These are phyloP conservation scores for Pichia phayaonensis DNA, from an alignment of 805 yeast genomes.

Conservation along the genomic window DNA sequence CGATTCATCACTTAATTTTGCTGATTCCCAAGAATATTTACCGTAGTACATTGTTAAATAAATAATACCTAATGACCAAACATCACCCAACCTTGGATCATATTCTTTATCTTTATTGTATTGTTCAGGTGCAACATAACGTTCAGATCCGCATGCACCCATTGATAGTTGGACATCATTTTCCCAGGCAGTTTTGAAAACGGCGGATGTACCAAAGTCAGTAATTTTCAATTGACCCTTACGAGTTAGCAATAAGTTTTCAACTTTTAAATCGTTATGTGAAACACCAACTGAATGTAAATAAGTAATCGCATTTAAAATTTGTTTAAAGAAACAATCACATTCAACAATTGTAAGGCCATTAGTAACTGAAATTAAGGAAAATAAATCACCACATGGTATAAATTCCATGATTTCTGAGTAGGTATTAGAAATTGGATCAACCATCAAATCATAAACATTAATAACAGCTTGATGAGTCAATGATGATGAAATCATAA, in stretches of 20 bases:
- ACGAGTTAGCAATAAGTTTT: conserved; percentile 65
- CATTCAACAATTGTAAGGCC: conserved; percentile 59
- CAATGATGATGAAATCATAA: conserved; percentile 74
- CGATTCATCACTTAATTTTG: conserved; percentile 32
- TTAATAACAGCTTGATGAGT: conserved; percentile 71
- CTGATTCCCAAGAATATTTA: conserved; percentile 31
- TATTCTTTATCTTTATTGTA: conserved; percentile 44
- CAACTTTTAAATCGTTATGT: conserved; percentile 89
- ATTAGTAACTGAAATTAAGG: conserved; percentile 45
- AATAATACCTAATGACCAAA: conserved; percentile 83
- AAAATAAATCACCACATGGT: conserved; percentile 75
- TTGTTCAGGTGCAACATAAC: conserved; percentile 92
- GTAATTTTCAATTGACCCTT: conserved; percentile 62
- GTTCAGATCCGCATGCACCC: conserved; percentile 85
- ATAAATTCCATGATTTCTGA: conserved; percentile 95
- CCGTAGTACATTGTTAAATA: conserved; percentile 56
- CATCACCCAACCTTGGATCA: conserved; percentile 75
- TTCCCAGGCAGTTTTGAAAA: conserved; percentile 88
- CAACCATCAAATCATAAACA: conserved; percentile 73
- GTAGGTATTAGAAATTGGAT: conserved; percentile 59
- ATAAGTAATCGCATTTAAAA: conserved; percentile 71
- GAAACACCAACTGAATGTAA: conserved; percentile 92
- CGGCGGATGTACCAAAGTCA: conserved; percentile 90
- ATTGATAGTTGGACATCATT: conserved; percentile 54
- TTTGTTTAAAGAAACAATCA: conserved; percentile 86